Percentiles rank a stretch among this genome's conserved stretches.
These are phyloP conservation scores for Pseudocercospora fuligena DNA, from an alignment of 2,329 filamentous ascomycete genomes.

Conservation along the genomic window DNA sequence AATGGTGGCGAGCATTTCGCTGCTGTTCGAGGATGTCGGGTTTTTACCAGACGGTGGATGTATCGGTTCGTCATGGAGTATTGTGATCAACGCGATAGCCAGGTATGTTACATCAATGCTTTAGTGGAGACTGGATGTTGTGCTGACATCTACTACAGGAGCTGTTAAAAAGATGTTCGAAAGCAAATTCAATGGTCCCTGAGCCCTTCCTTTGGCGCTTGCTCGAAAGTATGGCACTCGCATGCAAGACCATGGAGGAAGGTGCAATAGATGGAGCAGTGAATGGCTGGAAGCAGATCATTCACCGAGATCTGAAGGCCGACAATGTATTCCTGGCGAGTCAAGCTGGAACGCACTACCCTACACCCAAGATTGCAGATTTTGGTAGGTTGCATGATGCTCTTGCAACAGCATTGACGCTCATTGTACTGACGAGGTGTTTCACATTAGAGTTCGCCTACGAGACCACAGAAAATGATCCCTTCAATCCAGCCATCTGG, in stretches of 20 bases:
- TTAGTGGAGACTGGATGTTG: too few relatives aligned
- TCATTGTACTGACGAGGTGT: not conserved
- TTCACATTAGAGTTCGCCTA: not conserved
- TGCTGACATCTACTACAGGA: too few relatives aligned
- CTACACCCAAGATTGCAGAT: not conserved
- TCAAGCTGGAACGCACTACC: not conserved
- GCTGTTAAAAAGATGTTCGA: too few relatives aligned
- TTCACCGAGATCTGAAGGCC: not conserved
- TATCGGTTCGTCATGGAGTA: not conserved
- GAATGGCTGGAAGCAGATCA: not conserved
- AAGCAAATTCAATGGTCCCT: not conserved
- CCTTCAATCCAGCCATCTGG: not conserved
- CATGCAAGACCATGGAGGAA: not conserved
- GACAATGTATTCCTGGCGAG: not conserved
- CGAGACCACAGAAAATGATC: not conserved
- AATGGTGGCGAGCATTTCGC: not conserved
- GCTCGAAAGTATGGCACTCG: not conserved
- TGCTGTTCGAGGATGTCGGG: not conserved
- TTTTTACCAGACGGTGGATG: not conserved
- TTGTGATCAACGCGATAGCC: not conserved
- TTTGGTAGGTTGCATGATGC: not conserved
- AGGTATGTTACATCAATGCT: not conserved
- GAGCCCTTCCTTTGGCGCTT: not conserved
- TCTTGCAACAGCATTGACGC: not conserved
- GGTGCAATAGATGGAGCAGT: not conserved